Evolutionary conservation across 2,329 filamentous ascomycete species (phyloP).

Genomic region (Domatiomyces catenatus): DNA sequence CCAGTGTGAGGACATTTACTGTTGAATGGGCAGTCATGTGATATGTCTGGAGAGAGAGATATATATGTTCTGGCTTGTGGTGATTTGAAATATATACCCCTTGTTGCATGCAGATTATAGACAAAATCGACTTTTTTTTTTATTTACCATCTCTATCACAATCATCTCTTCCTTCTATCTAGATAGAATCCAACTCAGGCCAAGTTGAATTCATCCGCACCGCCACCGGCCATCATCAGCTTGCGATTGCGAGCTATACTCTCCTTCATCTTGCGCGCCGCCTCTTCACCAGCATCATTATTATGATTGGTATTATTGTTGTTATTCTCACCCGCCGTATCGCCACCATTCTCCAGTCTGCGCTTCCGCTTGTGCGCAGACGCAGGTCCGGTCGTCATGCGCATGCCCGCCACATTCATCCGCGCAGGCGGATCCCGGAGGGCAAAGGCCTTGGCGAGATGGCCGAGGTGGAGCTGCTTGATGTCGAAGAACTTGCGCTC

Average conservation of each 20-base stretch:
- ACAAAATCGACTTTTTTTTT: too few species aligned
- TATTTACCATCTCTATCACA: too few species aligned
- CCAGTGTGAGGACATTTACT: slow-evolving; percentile 54
- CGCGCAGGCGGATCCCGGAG: slow-evolving; percentile 75
- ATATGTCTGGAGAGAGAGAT: slow-evolving; percentile 12
- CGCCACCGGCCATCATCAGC: slow-evolving; percentile 33
- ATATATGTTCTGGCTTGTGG: too few species aligned
- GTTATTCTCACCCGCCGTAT: slow-evolving; percentile 19
- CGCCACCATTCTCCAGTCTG: slow-evolving; percentile 19
- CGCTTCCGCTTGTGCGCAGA: slow-evolving; percentile 18
- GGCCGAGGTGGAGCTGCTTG: slow-evolving; percentile 75
- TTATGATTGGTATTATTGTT: slow-evolving; percentile 18
- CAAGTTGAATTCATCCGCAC: slow-evolving; percentile 44
- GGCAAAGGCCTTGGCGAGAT: slow-evolving; percentile 85
- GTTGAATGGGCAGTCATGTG: slow-evolving; percentile 93
- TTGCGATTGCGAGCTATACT: slow-evolving; percentile 36
- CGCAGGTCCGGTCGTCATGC: slow-evolving; percentile 9
- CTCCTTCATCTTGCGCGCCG: slow-evolving; percentile 37
- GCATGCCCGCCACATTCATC: slow-evolving; percentile 40
- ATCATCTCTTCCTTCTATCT: too few species aligned
- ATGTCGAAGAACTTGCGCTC: slow-evolving; percentile 86
- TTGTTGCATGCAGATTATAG: not conserved
- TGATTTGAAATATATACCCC: not conserved
- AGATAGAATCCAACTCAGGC: slow-evolving; percentile 29
- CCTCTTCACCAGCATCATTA: slow-evolving; percentile 24